Evolutionary conservation across 2,329 filamentous ascomycete genomes (phyloP).

Genomic region (Aspergillus sp.): DNA sequence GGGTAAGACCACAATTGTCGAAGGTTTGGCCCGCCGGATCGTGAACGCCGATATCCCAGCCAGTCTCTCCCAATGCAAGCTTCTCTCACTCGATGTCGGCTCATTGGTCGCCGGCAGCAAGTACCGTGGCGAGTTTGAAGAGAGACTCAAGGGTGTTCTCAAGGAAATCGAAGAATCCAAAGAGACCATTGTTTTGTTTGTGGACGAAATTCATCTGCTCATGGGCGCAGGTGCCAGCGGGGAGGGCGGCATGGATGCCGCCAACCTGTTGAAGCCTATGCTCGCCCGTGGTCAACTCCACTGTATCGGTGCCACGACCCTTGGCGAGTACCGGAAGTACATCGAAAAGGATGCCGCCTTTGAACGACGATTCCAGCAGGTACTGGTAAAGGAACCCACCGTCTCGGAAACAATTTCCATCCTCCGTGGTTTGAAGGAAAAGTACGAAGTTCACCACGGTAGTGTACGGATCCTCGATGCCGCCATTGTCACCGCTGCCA

Average conservation of each 20-base stretch:
- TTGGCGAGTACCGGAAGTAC: conserved; percentile 96
- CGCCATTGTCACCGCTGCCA: conserved; percentile 90
- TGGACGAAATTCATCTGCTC: conserved; percentile 97
- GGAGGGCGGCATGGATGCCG: conserved; percentile 97
- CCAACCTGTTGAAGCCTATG: conserved; percentile 98
- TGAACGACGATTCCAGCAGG: conserved; percentile 97
- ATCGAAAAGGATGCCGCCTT: conserved; percentile 99
- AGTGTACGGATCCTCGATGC: conserved; percentile 89
- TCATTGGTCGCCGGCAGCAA: conserved; percentile 96
- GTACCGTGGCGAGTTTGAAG: conserved; percentile 97
- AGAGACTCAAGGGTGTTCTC: conserved; percentile 97
- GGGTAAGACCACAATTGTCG: conserved; percentile 96
- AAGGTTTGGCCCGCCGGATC: conserved; percentile 92
- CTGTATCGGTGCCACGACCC: conserved; percentile 95
- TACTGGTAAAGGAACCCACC: conserved; percentile 90
- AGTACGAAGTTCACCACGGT: conserved; percentile 96
- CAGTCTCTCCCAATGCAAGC: conserved; percentile 89
- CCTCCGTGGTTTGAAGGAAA: conserved; percentile 95
- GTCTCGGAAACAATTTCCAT: conserved; percentile 94
- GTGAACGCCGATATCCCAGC: conserved; percentile 96
- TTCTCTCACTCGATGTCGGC: conserved; percentile 94
- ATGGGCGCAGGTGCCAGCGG: conserved; percentile 96
- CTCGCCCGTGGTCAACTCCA: conserved; percentile 93
- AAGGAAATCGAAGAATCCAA: conserved; percentile 96
- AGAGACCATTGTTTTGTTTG: conserved; percentile 96